Evolutionary conservation across 2,329 filamentous ascomycete genomes (phyloP), one percentile per base, ranked within the genome.

Genomic region (Hypomyces rosellus): DNA sequence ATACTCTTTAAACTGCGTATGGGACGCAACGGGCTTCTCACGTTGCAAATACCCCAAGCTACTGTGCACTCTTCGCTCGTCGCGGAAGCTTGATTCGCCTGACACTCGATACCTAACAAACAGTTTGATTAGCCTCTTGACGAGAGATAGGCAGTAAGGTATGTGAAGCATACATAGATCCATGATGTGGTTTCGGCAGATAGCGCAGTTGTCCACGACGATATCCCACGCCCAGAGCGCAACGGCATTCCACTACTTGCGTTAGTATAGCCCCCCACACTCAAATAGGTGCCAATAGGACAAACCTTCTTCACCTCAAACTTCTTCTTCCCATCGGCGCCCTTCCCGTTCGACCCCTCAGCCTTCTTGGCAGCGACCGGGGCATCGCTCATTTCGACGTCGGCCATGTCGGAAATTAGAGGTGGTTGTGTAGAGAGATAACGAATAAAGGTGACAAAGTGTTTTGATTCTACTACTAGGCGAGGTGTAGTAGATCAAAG

Each of bases 161-260:
- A 12, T 5, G 9, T 16, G 37, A n/a, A 69, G 15, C 84, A 61
- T 75, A 90, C 93, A 99, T 25, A 99, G 78, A 70, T 99, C 93
- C 93, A 99, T 99, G 71, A 99, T 99, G 70, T 99, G 93, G 69
- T 99, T 99, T 67, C 93, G 82, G 77, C 93, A 99, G 67, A 99
- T 99, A 63, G 93, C 93, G 68, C 93, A 99, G 79, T 99, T 99
- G 73, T 99, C 93, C 54, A 99, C 93, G 33, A 97, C 91, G 53
- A 99, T 99, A 67, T 99, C 93, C 93, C 93, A 99, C 1, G 93
- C 93, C 93, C 93, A 99, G 2, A 99, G 79, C 38, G 93, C 91
- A 46, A 99, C 93, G 0, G 93, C 93, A 63, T 97, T 97, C 93
- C 93, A 99, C 92, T 96, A 63, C 40, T 56, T 2, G 46, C 16